Base-by-base conservation (phyloP, 371 early-diverging fungal species). In the Saksenaea oblongispora region DNA sequence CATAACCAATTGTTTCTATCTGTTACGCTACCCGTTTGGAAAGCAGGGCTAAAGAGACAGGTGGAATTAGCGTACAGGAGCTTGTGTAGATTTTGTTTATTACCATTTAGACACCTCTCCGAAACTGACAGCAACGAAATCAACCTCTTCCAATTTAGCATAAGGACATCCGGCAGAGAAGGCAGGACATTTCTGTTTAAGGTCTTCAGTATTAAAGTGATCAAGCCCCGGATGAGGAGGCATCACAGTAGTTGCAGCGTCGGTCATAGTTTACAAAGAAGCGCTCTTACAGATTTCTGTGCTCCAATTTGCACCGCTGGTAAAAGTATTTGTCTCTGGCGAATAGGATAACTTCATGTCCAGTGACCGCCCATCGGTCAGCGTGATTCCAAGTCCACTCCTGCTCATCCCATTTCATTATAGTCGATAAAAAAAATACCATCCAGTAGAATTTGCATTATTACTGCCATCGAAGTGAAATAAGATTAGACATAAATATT, bases 81-180 rank as follows among this genome's bases (percentile, higher is more conserved):
- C 17, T 54, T 54, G 51, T 54, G 1, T 47, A 35, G 2, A 0
- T 10, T 15, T 17, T 1, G 1, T 63, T 18, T 34, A 34, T 70
- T 75, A 80, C 81, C 81, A 80, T 59, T 76, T 74, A 22, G 74
- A 75, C 15, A 78, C 61, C 36, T 80, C 81, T 31, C 69, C 74
- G 47, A 70, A 65, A 22, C 63, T 70, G 15, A 67, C 72, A 54
- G 73, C 69, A 37, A 70, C n/a, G 47, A 68, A 57, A 44, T 73
- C 64, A 10, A 64, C 69, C 62, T 74, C 72, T 44, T 80, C 72
- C 3, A 77, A 42, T 13, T 67, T 70, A 28, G 82, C 79, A 54
- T 79, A 82, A 51, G 82, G 82, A 51, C 82, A 82, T 9, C 82
- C 82, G 5, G 73, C 55, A 56, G 73, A 67, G 62, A 82, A 82